phyloP scores from a whole-genome alignment of 2,329 filamentous ascomycete species.

The Fusarium globosum region DNA sequence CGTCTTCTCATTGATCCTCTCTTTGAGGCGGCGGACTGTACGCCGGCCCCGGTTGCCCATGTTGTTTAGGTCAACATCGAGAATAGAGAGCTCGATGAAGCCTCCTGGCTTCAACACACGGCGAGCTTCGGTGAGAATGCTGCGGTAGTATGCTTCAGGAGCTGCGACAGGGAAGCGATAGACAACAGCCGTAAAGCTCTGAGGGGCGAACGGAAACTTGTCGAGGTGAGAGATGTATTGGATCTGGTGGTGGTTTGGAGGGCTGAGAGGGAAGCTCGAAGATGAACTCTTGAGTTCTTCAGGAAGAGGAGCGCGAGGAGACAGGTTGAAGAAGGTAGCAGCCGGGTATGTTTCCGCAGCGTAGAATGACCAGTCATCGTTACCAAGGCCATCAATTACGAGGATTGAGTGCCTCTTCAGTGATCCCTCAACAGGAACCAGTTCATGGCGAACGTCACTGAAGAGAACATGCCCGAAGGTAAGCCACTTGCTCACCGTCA shows the following conservation, averaged over 20 bases:
- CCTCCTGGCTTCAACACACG: slow-evolving; percentile 82
- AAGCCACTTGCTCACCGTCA: slow-evolving; percentile 90
- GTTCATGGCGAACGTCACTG: slow-evolving; percentile 79
- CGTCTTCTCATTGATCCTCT: slow-evolving; percentile 71
- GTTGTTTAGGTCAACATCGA: slow-evolving; percentile 84
- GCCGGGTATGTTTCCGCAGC: slow-evolving; percentile 82
- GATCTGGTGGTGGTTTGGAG: slow-evolving; percentile 80
- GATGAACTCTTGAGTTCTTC: slow-evolving; percentile 56
- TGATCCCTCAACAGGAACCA: slow-evolving; percentile 57
- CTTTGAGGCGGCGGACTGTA: slow-evolving; percentile 76
- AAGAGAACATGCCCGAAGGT: slow-evolving; percentile 87
- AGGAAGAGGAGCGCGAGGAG: slow-evolving; percentile 65
- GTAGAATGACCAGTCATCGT: slow-evolving; percentile 89
- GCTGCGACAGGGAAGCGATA: slow-evolving; percentile 80
- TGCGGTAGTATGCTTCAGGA: slow-evolving; percentile 75
- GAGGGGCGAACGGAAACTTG: slow-evolving; percentile 79
- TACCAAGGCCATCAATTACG: slow-evolving; percentile 86
- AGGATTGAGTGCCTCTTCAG: slow-evolving; percentile 71
- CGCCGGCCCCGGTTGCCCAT: slow-evolving; percentile 80
- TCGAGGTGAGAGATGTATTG: slow-evolving; percentile 71
- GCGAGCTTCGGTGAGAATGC: slow-evolving; percentile 78
- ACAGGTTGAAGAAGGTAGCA: slow-evolving; percentile 81
- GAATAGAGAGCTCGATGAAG: slow-evolving; percentile 80
- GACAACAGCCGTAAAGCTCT: slow-evolving; percentile 81
- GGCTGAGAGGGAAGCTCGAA: slow-evolving; percentile 64